phyloP scores from a whole-genome alignment of 768 basidiomycete genomes.

The Psilocybe sp. region DNA sequence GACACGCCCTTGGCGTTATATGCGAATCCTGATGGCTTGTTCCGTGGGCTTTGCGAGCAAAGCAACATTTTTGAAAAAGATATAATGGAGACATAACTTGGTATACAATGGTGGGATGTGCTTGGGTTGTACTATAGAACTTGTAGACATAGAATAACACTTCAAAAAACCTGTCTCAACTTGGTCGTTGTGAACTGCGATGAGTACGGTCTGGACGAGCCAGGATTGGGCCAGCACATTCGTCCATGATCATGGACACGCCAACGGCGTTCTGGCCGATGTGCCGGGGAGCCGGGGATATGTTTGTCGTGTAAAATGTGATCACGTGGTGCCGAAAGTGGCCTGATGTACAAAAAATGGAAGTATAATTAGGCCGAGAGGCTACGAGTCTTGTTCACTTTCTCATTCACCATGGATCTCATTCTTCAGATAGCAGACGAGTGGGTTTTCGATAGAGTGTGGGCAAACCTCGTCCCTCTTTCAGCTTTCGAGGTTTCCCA shows the following conservation, averaged over 20 bases:
- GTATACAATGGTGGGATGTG: not conserved
- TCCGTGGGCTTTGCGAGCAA: constrained; percentile 53
- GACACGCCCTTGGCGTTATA: constrained; percentile 56
- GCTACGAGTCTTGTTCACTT: not conserved
- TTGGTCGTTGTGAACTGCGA: no score
- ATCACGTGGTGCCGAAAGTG: constrained; percentile 33
- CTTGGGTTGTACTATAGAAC: not conserved
- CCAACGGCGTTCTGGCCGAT: no score
- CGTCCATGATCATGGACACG: no score
- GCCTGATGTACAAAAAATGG: constrained; percentile 33
- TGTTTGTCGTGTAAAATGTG: constrained; percentile 6
- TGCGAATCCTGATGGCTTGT: constrained; percentile 44
- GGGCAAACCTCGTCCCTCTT: constrained; percentile 70
- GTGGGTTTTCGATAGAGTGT: constrained; percentile 73
- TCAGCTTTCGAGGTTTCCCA: constrained; percentile 37
- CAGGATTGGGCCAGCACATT: no score
- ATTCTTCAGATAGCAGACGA: constrained; percentile 73
- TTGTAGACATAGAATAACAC: not conserved
- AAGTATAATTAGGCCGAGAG: constrained; percentile 14
- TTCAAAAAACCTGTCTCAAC: not conserved
- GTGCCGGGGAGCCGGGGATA: no score
- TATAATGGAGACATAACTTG: constrained; percentile 3
- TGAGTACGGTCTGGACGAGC: no score
- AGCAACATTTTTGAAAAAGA: constrained; percentile 23
- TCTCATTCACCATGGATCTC: constrained; percentile 66